Base-by-base conservation (phyloP, 2,329 filamentous ascomycete genomes). In the Botrytis cinerea region DNA sequence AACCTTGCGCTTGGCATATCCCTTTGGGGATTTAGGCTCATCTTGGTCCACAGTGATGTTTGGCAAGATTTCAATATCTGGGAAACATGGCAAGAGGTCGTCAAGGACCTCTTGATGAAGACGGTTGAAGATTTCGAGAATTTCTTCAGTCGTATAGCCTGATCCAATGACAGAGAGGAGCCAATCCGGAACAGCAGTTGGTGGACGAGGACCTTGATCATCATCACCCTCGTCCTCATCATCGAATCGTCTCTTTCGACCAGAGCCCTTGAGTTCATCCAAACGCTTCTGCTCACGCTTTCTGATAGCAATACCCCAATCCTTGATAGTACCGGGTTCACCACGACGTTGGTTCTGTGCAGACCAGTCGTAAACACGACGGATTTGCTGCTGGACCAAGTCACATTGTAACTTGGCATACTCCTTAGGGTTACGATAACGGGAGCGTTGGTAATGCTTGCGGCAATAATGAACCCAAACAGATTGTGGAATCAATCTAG, bases 391-490 rank as follows among this genome's bases (percentile, higher is more conserved):
- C 71, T 87, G 83, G 0, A 94, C 87, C 1, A 93, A 84, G 4
- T 89, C 85, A 72, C 90, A 89, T 79, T 94, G 91, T 0, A 87
- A 80, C 80, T 87, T 82, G 70, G 88, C 88, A 80, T 92, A 88
- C 35, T 90, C 86, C 48, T 85, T 84, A 1, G 85, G 85, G 71
- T 90, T 90, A n/a, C 91, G 87, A 79, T 94, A 95, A 0, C 91
- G 86, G 61, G 87, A 87, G 10, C 93, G 89, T 82, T 96, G 93
- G 80, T 96, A 96, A 79, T 95, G 92, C 80, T 95, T 95, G 51
- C 93, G 89, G 81, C 93, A 96, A 80, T 89, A 91, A 78, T 91
- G 89, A 0, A 93, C 89, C 92, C 92, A 95, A 2, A 93, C 87
- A 35, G 88, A 82, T 9, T 87, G 83, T 0, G 92, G 92, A 67